phyloP scores from a whole-genome alignment of 2,329 filamentous ascomycete species.

The Beauveria varroae region DNA sequence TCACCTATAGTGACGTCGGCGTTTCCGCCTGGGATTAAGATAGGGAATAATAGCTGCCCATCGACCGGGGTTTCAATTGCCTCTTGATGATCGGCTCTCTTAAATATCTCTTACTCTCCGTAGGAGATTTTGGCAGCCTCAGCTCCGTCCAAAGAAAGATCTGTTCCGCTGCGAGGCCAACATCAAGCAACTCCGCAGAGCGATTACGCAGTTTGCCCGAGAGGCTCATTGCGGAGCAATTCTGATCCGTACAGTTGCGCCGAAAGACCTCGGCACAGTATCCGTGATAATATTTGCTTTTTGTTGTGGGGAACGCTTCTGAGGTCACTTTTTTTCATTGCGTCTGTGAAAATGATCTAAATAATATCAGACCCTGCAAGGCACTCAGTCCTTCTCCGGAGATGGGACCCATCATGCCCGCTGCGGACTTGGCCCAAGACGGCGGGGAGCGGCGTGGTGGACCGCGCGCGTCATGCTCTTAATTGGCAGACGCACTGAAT shows the following conservation, averaged over 20 bases:
- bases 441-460: not conserved
- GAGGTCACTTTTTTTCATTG: not conserved
- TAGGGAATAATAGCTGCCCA: not conserved
- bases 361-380: not conserved
- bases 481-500: not conserved
- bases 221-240: too few species aligned
- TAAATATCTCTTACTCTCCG: not conserved
- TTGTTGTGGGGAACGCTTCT: not conserved
- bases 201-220: not conserved
- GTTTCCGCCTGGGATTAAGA: not conserved
- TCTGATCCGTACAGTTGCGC: not conserved
- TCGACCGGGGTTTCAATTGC: too few species aligned
- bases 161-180: not conserved
- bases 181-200: not conserved
- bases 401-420: not conserved
- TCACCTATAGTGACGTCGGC: not conserved
- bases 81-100: not conserved
- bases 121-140: not conserved
- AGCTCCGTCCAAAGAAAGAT: not conserved
- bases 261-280: not conserved
- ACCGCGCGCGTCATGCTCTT: not conserved
- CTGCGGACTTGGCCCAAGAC: conserved; percentile 1
- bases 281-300: not conserved
- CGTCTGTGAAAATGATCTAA: not conserved
- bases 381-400: not conserved